Conservation (phyloP, 2,329 filamentous ascomycete species). For the Purpureocillium takamizusanense region DNA sequence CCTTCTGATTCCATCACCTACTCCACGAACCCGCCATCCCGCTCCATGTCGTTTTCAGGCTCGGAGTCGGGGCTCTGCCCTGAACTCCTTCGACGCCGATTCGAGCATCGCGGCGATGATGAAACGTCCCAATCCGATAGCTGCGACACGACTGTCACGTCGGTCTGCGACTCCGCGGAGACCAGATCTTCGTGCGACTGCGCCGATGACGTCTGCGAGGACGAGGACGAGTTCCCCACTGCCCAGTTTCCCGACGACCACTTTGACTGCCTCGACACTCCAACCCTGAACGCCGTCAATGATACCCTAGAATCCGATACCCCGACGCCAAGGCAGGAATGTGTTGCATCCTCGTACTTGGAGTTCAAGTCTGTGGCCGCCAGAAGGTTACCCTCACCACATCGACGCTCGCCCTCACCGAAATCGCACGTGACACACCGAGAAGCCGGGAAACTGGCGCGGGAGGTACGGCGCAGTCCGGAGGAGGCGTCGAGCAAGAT, state of each 20-base stretch:
- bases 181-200: constrained; percentile 23
- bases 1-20: constrained; percentile 22
- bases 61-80: constrained; percentile 33
- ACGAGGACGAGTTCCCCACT: constrained; percentile 26
- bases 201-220: constrained; percentile 16
- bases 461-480: constrained; percentile 33
- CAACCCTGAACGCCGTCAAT: constrained; percentile 12
- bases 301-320: constrained; percentile 33
- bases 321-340: constrained; percentile 32
- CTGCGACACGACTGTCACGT: constrained; percentile 32
- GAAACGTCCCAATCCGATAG: constrained; percentile 37
- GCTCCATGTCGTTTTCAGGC: constrained; percentile 43
- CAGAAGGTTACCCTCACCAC: constrained; percentile 23
- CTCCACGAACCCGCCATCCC: constrained; percentile 31
- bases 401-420: constrained; percentile 25
- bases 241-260: constrained; percentile 31
- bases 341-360: constrained; percentile 23
- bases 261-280: constrained; percentile 17
- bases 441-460: constrained; percentile 12
- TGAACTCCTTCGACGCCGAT: constrained; percentile 17
- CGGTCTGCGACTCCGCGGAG: constrained; percentile 36
- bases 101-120: constrained; percentile 30
- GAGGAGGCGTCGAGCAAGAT: constrained; percentile 37
- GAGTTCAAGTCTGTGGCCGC: constrained; percentile 23
- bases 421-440: constrained; percentile 21